Percentiles rank a stretch among this genome's conserved stretches.
Conservation (phyloP, 179 eudicot genomes). For the Beta lomatogona region DNA sequence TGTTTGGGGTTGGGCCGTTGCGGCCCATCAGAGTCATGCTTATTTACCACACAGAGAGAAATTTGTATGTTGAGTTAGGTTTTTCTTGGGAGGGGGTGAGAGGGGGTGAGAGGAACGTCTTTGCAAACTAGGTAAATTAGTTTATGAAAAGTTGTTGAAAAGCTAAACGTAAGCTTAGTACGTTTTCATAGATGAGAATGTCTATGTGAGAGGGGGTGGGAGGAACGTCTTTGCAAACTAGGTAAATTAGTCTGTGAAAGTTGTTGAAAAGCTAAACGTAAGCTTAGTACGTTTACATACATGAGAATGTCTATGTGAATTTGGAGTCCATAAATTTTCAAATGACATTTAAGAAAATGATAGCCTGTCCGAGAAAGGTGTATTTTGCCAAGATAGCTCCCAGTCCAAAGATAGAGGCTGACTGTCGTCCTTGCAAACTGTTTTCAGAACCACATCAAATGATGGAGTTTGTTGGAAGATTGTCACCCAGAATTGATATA, state of each 20-base stretch:
- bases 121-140: neutral
- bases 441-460: neutral
- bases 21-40: neutral
- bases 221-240: neutral
- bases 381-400: neutral
- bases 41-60: neutral
- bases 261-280: too few relatives aligned
- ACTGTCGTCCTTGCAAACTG: too few relatives aligned
- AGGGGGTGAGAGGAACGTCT: neutral
- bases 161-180: neutral
- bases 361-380: neutral
- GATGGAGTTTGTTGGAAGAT: neutral
- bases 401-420: too few relatives aligned
- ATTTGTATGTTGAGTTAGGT: neutral
- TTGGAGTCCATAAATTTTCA: neutral
- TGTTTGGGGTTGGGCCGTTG: neutral
- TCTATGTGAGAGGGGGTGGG: neutral
- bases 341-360: neutral
- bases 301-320: neutral
- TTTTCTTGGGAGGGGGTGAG: neutral
- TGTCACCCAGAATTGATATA: neutral
- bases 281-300: neutral
- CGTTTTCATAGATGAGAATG: neutral
- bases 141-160: too few relatives aligned
- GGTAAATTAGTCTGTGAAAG: neutral